Conservation (phyloP, 768 basidiomycete genomes). For the Boletus tomentosulus region DNA sequence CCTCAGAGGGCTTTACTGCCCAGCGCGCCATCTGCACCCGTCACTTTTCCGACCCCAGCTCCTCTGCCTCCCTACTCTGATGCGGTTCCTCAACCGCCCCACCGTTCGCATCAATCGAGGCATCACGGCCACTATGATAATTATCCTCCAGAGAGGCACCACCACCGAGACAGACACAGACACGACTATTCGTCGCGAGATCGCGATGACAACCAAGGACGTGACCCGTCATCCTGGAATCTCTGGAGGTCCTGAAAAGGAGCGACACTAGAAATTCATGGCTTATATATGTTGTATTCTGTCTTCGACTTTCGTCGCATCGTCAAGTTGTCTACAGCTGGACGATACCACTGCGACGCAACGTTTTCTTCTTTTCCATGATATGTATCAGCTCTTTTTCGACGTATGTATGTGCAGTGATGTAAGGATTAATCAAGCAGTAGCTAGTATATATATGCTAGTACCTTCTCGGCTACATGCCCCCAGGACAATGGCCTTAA, state of each 20-base stretch:
- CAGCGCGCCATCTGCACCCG: constrained; percentile 1
- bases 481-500: too few relatives aligned
- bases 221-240: constrained; percentile 10
- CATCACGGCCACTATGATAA: constrained; percentile 11
- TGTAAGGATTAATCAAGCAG: not conserved
- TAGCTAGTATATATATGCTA: not conserved
- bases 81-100: constrained; percentile 5
- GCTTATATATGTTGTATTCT: not conserved
- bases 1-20: constrained; percentile 13
- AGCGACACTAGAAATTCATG: not conserved
- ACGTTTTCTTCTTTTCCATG: not conserved
- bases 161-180: constrained; percentile 12
- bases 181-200: constrained; percentile 9
- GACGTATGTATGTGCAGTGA: not conserved
- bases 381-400: not conserved
- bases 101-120: constrained; percentile 18
- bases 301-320: not conserved
- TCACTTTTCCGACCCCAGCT: not conserved
- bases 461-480: not conserved
- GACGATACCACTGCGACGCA: constrained; percentile 3
- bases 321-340: not conserved
- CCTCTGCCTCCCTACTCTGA: constrained; percentile 23
- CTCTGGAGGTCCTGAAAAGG: constrained; percentile 12
- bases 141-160: constrained; percentile 8
- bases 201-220: constrained; percentile 5